Conservation (phyloP, 2,329 filamentous ascomycete species). For the Apiospora marii region DNA sequence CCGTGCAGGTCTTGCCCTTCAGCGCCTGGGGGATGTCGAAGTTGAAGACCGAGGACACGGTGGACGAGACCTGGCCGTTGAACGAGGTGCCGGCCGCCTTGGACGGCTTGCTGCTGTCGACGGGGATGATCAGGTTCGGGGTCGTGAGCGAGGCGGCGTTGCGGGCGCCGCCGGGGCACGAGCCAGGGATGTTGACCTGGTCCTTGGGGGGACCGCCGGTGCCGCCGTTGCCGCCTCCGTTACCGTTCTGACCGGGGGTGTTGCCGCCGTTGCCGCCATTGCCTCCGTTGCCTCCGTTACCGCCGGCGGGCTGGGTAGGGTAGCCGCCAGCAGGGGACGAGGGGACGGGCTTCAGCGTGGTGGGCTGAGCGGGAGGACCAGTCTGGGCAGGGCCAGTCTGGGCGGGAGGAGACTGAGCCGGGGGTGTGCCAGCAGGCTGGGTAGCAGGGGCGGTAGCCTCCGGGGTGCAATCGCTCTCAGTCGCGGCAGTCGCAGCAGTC, state of each 20-base stretch:
- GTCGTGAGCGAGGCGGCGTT: slow-evolving; percentile 24
- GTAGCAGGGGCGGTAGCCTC: not conserved
- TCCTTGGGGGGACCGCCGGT: slow-evolving; percentile 9
- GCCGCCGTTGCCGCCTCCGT: not conserved
- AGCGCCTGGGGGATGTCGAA: slow-evolving; percentile 68
- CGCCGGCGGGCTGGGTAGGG: not conserved
- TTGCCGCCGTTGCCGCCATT: not conserved
- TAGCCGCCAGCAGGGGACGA: not conserved
- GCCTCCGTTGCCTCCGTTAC: not conserved
- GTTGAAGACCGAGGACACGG: slow-evolving; percentile 69
- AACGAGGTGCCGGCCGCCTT: slow-evolving; percentile 60
- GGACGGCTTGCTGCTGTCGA: slow-evolving; percentile 62
- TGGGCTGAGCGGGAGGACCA: not conserved
- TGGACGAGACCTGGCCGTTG: slow-evolving; percentile 62
- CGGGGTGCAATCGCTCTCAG: not conserved
- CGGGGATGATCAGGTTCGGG: slow-evolving; percentile 54
- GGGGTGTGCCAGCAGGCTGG: not conserved
- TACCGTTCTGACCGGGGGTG: not conserved
- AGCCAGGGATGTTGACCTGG: slow-evolving; percentile 29
- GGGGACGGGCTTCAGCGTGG: slow-evolving; percentile 5
- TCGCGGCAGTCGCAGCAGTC: not conserved
- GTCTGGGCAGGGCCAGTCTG: not conserved
- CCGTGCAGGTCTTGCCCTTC: slow-evolving; percentile 64
- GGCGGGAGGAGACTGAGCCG: not conserved
- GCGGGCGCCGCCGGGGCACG: slow-evolving; percentile 27